Base-by-base conservation (phyloP, 306 rosid species). In the Begonia peltatifolia region DNA sequence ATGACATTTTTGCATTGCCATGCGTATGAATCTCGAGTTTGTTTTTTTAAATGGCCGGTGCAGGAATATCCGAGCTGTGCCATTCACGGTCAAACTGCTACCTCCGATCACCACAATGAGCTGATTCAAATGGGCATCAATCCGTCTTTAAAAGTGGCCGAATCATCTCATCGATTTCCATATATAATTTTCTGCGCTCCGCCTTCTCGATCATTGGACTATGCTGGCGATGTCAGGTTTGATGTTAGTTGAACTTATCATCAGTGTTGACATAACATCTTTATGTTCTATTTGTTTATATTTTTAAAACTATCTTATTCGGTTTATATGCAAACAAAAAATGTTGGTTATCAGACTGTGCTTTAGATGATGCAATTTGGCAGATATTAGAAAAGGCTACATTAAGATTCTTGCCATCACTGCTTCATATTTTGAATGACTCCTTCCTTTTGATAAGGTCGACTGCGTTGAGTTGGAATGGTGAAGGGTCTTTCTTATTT, bases 151-250 rank as follows among this genome's bases (percentile, higher is more conserved):
- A 73, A 86, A 48, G 88, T 80, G 76, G 70, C 71, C 9, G 67
- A 76, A 52, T 57, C 42, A 41, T 6, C 41, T 1, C 67, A 46
- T 22, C 75, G 71, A 58, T 90, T 77, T 74, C 87, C 99, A 7
- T 71, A 64, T 66, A 84, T 90, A 41, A 72, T 90, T 56, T 76
- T 90, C 71, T 90, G 94, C 66, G 95, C 95, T 49, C 99, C 99
- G 6, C 99, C 99, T 14, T 80, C 75, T 6, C 69, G 82, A 50
- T 64, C 86, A 47, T 25, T 77, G 2, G 84, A 86, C 11, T 86
- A 90, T 58, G 77, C 63, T 0, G 84, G 77, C n/a, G 95, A 90
- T 78, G 79, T 86, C 41, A 69, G 92, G 95, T 90, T 68, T 79
- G 63, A 41, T 55, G 12, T 47, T 35, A 55, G 38, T 30, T 7